Conservation (phyloP, 2,329 filamentous ascomycete species). For the Boeremia exigua region DNA sequence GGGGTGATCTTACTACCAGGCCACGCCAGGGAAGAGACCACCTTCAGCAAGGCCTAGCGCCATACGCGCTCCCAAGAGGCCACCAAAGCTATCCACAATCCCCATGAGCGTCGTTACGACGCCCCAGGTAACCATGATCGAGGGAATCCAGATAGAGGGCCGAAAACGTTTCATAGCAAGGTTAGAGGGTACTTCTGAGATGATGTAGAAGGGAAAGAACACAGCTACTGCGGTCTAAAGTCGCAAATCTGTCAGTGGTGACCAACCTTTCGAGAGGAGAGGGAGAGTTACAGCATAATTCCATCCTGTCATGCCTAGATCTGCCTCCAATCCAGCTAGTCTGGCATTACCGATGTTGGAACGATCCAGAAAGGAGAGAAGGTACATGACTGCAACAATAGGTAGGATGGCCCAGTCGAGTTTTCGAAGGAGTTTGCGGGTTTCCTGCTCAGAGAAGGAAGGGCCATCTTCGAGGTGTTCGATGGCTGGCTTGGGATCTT, state of each 20-base stretch:
- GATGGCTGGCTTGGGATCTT: no score
- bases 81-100: neutral
- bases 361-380: constrained; percentile 52
- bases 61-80: neutral
- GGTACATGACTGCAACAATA: constrained; percentile 30
- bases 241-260: neutral
- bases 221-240: neutral
- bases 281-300: constrained; percentile 22
- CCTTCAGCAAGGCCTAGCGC: neutral
- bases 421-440: constrained; percentile 30
- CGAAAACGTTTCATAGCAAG: neutral
- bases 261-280: no score
- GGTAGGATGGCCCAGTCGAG: constrained; percentile 36
- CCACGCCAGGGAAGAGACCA: neutral
- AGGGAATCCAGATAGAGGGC: neutral
- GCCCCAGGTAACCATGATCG: neutral
- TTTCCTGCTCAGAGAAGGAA: neutral
- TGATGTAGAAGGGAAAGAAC: neutral
- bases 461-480: neutral
- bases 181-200: neutral
- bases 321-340: constrained; percentile 29
- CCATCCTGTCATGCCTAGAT: constrained; percentile 29
- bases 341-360: constrained; percentile 52
- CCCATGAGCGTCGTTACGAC: neutral
- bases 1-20: neutral